phyloP scores from a whole-genome alignment of 331 rosid species.

The Saraca asoca region DNA sequence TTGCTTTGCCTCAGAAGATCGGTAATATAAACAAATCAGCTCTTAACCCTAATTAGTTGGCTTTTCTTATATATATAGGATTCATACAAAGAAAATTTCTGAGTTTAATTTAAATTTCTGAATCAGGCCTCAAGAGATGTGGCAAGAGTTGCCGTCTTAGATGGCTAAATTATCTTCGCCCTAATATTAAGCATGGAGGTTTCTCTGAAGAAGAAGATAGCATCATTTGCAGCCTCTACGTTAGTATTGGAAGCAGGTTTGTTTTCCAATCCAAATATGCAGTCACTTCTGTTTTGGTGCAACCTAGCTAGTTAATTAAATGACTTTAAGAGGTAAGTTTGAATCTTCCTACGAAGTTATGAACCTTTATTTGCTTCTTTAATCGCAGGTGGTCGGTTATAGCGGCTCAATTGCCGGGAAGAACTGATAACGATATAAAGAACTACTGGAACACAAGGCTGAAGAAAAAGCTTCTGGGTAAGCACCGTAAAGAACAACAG shows the following conservation, averaged over 20 bases:
- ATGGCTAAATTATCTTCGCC: slow-evolving; percentile 77
- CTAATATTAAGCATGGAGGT: slow-evolving; percentile 72
- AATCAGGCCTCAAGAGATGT: slow-evolving; percentile 66
- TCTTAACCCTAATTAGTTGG: too few relatives aligned
- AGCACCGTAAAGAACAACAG: slow-evolving; percentile 59
- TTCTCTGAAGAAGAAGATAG: slow-evolving; percentile 69
- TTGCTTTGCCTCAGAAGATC: slow-evolving; percentile 67
- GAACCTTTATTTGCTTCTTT: too few relatives aligned
- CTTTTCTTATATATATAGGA: too few relatives aligned
- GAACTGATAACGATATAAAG: slow-evolving; percentile 93
- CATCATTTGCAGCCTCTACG: slow-evolving; percentile 49
- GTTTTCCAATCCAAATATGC: too few relatives aligned
- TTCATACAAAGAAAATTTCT: too few relatives aligned
- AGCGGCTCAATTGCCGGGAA: slow-evolving; percentile 91
- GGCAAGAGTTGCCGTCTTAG: slow-evolving; percentile 84
- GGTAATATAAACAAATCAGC: slow-evolving; percentile 36
- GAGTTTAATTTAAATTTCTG: too few relatives aligned
- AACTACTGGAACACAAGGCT: slow-evolving; percentile 96
- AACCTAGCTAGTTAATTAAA: too few relatives aligned
- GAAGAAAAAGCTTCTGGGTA: slow-evolving; percentile 80
- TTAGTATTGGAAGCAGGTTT: slow-evolving; percentile 62
- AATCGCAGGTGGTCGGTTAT: slow-evolving; percentile 81
- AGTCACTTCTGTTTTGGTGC: too few relatives aligned
- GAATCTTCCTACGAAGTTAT: too few relatives aligned
- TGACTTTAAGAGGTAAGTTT: too few relatives aligned